Conservation (phyloP, 192 early-diverging fungal species). For the Gonapodya sp. region DNA sequence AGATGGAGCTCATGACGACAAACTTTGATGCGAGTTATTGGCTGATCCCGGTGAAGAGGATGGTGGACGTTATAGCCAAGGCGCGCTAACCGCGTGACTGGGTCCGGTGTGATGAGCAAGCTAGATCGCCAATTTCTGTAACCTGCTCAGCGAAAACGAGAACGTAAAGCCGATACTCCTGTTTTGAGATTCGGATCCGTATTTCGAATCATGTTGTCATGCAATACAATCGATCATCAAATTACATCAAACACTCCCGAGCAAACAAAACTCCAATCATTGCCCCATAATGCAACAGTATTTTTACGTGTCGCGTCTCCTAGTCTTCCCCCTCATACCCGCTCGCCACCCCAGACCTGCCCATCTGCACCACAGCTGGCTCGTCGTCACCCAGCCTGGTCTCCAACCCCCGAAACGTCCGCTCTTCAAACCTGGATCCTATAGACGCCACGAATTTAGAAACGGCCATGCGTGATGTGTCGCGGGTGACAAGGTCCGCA, state of each 20-base stretch:
- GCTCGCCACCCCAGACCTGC: not conserved
- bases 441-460: not conserved
- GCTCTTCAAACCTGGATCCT: not conserved
- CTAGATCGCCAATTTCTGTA: too few relatives aligned
- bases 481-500: not conserved
- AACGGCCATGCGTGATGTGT: not conserved
- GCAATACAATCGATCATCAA: too few relatives aligned
- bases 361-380: not conserved
- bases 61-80: slow-evolving; percentile 41
- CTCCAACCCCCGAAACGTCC: not conserved
- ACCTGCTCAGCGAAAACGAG: too few relatives aligned
- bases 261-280: too few relatives aligned
- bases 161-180: too few relatives aligned
- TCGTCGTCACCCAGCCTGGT: not conserved
- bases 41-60: slow-evolving; percentile 62
- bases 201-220: too few relatives aligned
- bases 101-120: too few relatives aligned
- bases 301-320: too few relatives aligned
- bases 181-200: too few relatives aligned
- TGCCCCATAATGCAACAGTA: too few relatives aligned
- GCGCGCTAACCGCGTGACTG: not conserved
- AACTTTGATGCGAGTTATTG: slow-evolving; percentile 52
- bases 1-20: slow-evolving; percentile 61
- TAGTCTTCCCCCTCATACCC: not conserved
- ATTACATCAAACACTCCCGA: too few relatives aligned